Conservation (phyloP, 2,329 filamentous ascomycete species). For the Cladosporium sp. region DNA sequence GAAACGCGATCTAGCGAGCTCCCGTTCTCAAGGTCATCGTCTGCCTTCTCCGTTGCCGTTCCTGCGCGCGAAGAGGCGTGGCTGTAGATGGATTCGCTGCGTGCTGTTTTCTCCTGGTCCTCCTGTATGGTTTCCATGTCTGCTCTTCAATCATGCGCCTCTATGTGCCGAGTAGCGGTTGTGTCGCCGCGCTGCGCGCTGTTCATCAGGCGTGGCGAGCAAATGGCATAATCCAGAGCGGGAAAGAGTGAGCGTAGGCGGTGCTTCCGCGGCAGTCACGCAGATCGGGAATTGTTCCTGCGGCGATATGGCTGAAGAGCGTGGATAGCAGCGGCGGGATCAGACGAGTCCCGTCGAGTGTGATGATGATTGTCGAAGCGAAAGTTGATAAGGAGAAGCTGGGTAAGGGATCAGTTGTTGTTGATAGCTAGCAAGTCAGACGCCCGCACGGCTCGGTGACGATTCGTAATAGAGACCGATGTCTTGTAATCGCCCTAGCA, state of each 20-base stretch:
- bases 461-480: not conserved
- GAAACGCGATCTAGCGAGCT: slow-evolving; percentile 3
- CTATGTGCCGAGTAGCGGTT: not conserved
- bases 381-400: not conserved
- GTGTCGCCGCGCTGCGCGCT: not conserved
- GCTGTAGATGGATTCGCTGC: slow-evolving; percentile 8
- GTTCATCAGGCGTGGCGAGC: slow-evolving; percentile 1
- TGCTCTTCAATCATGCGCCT: not conserved
- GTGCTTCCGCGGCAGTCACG: not conserved
- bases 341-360: not conserved
- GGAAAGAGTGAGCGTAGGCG: not conserved
- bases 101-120: not conserved
- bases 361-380: not conserved
- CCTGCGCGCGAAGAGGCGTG: slow-evolving; percentile 9
- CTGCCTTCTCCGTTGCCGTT: not conserved
- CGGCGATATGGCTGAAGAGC: no score
- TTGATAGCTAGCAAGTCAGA: not conserved
- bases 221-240: slow-evolving; percentile 6
- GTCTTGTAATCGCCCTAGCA: not conserved
- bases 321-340: not conserved
- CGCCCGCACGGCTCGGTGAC: not conserved
- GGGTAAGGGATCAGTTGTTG: no score
- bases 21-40: slow-evolving; percentile 5
- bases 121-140: slow-evolving; percentile 8
- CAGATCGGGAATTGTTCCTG: not conserved